Evolutionary conservation across 345 rosid species (phyloP), one percentile per base, ranked within the genome.

Genomic region (Eutrema yunnanense): DNA sequence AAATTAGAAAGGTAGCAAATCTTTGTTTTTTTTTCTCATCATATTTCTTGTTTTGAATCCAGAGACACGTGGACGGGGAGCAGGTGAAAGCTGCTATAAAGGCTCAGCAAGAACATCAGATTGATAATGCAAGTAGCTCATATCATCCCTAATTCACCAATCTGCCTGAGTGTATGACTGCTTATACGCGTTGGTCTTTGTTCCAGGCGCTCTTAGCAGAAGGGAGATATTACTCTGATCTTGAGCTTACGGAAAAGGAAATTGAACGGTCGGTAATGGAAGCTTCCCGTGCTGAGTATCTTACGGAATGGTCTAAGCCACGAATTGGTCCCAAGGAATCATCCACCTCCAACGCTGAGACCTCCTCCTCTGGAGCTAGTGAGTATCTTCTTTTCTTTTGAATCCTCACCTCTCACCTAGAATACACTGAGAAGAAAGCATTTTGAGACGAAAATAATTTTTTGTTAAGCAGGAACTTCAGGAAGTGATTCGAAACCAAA

Each of bases 41-140:
- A 16, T 44, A 36, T 50, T 59, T 51, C 32, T 65, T 76, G 75
- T 71, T 50, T 36, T 29, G 9, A 78, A 40, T 84, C 59, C 92
- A 96, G 99, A 84, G 81, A 58, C 90, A 84, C 57, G 97, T 90
- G 77, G 97, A 96, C 80, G 85, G 81, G 75, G 96, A 90, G 79
- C 92, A 89, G 80, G 88, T 96, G 65, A 92, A 96, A 89, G 99
- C 99, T 65, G 99, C 99, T 55, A 96, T 96, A 56, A 92, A 89
- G 79, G 96, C 97, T 62, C 99, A 96, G 82, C 99, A 96, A 81
- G 98, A 96, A 64, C 95, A 86, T 65, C 99, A 96, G 80, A 87
- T 96, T 69, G 95, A 96, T 70, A 87, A 92, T 82, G 99, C 67
- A 83, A 83, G 86, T 83, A 65, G 16, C 65, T 29, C 36, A 9